phyloP scores from a whole-genome alignment of 345 rosid genomes.

The Boechera divaricarpa region DNA sequence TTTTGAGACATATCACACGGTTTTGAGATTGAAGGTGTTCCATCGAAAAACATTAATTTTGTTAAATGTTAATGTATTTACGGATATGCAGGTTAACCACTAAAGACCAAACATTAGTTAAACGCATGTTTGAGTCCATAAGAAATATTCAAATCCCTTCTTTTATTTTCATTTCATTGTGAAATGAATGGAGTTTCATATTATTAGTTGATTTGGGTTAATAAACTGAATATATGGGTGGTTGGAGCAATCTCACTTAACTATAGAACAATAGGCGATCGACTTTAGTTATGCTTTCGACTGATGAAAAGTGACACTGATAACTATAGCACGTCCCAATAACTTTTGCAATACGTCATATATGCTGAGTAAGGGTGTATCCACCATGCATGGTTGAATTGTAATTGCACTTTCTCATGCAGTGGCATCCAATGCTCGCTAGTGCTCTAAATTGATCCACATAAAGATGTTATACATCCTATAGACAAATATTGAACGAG shows the following conservation, averaged over 20 bases:
- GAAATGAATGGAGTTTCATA: no score
- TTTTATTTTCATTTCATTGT: no score
- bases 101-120: no score
- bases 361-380: not conserved
- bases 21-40: no score
- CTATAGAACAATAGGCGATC: not conserved
- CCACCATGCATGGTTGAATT: not conserved
- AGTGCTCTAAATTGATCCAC: not conserved
- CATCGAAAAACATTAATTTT: no score
- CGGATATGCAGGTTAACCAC: no score
- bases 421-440: not conserved
- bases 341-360: not conserved
- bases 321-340: not conserved
- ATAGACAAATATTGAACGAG: not conserved
- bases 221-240: not conserved
- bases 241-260: not conserved
- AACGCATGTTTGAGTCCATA: no score
- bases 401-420: not conserved
- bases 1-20: no score
- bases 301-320: not conserved
- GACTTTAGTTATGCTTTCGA: no score
- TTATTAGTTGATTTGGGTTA: no score
- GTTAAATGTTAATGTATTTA: no score
- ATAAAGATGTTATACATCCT: not conserved
- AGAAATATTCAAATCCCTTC: no score